These are phyloP conservation scores for Diaporthe caulivora DNA, from an alignment of 2,329 filamentous ascomycete genomes.

Conservation along the genomic window DNA sequence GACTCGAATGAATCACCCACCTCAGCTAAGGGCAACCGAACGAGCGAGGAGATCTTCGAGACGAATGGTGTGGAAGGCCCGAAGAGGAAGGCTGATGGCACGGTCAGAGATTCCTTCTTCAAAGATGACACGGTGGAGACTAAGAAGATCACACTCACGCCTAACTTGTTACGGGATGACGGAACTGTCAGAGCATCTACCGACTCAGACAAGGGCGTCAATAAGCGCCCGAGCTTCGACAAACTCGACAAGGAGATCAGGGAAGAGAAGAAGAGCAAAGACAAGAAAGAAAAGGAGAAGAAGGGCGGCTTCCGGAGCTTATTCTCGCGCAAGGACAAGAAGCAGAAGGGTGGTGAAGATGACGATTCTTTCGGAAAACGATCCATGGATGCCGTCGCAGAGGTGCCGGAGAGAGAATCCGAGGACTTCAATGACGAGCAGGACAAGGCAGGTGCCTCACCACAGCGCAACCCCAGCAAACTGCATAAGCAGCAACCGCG, in stretches of 20 bases:
- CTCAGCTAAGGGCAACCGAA: slow-evolving; percentile 50
- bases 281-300: slow-evolving; percentile 80
- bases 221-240: slow-evolving; percentile 78
- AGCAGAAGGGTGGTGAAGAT: slow-evolving; percentile 67
- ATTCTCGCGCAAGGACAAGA: slow-evolving; percentile 74
- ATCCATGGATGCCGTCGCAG: slow-evolving; percentile 67
- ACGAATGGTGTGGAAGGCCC: slow-evolving; percentile 62
- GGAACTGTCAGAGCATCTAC: slow-evolving; percentile 63
- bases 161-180: slow-evolving; percentile 90
- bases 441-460: slow-evolving; percentile 39
- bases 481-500: slow-evolving; percentile 76
- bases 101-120: slow-evolving; percentile 94
- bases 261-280: slow-evolving; percentile 80
- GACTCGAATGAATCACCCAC: slow-evolving; percentile 51
- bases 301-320: slow-evolving; percentile 70
- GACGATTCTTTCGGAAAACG: slow-evolving; percentile 73
- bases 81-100: slow-evolving; percentile 83
- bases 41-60: slow-evolving; percentile 77
- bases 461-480: slow-evolving; percentile 74
- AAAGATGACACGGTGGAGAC: slow-evolving; percentile 96
- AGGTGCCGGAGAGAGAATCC: slow-evolving; percentile 58
- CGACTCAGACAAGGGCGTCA: slow-evolving; percentile 66
- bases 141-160: slow-evolving; percentile 96
- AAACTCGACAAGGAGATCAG: slow-evolving; percentile 75
- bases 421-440: slow-evolving; percentile 47